Evolutionary conservation across 2,329 filamentous ascomycete species (phyloP), one percentile per base, ranked within the genome.

Genomic region (Phyllosticta citribraziliensis): DNA sequence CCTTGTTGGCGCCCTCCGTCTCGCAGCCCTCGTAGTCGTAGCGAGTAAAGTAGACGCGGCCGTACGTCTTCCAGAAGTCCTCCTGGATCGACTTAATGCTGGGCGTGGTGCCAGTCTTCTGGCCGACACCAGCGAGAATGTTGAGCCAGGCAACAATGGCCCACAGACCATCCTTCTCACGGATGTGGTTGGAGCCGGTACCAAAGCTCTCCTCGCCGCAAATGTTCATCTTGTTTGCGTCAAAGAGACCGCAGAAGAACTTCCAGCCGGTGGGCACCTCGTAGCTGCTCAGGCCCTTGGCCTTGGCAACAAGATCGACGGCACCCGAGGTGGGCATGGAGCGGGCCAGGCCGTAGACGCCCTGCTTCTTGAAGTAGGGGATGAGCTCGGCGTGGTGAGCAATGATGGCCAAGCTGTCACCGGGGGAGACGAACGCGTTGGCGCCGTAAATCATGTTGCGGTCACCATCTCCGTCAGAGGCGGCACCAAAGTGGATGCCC

Each of bases 381-480:
- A 99, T 99, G 63, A 96, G 85, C 69, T 96, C 85, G 67, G 94
- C 91, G 74, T 99, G 88, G 81, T 99, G 94, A 56, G 94, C 91
- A 72, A 99, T 99, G 74, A 99, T 99, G 71, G 94, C 94, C 70
- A 99, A 82, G 70, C 91, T 96, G 81, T 99, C 94, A 72, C 94
- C 94, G 8, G 94, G 94, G 8, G 93, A 97, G 64, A 99, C 94
- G 72, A 99, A 99, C 53, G 88, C 86, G 71, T 95, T 93, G 67
- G 93, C 92, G 65, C 94, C 94, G 78, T 99, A 99, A 73, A 99
- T 99, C 94, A 99, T 99, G 85, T 99, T 99, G 69, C 94, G 89
- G 81, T 99, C 94, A 70, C 94, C 94, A 70, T 99, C 94, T 68
- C 94, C 94, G 68, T 99, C 94, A 65, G 90, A 96, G 55, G 94